Conservation (phyloP, 768 basidiomycete genomes). For the Suillus clintonianus region DNA sequence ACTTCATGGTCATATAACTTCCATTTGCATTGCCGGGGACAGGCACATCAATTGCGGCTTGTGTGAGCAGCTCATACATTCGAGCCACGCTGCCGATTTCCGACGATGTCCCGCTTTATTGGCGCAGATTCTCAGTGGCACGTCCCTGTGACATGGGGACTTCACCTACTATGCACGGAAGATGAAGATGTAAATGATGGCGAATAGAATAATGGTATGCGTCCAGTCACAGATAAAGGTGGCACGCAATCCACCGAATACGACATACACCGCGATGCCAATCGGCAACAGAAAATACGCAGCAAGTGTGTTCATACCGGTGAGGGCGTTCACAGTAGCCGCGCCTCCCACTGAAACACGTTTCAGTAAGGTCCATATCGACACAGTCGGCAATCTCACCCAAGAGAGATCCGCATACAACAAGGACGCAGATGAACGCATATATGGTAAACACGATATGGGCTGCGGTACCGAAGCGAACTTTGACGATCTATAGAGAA, state of each 20-base stretch:
- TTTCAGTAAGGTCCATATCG: background rate
- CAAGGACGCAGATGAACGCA: constrained; percentile 34
- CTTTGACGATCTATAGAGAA: constrained; percentile 34
- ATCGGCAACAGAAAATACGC: constrained; percentile 34
- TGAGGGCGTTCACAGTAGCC: constrained; percentile 30
- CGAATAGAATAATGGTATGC: constrained; percentile 34
- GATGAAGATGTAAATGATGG: constrained; percentile 26
- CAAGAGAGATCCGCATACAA: constrained; percentile 40
- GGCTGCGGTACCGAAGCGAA: constrained; percentile 35
- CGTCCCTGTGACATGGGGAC: background rate
- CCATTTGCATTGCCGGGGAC: constrained; percentile 16
- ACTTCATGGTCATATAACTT: constrained; percentile 21
- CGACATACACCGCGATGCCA: constrained; percentile 25
- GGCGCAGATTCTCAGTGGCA: background rate
- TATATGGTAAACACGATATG: constrained; percentile 38
- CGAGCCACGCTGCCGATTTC: constrained; percentile 64
- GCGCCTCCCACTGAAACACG: constrained; percentile 24
- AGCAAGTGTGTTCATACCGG: constrained; percentile 35
- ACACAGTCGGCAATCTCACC: constrained; percentile 12
- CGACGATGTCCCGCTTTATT: constrained; percentile 44
- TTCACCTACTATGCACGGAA: constrained; percentile 13
- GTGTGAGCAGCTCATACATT: constrained; percentile 18
- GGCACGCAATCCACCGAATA: constrained; percentile 22
- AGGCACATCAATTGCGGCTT: constrained; percentile 16
- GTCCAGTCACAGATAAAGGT: constrained; percentile 26